Evolutionary conservation across 2,329 filamentous ascomycete genomes (phyloP).

Genomic region (Berkeleyomyces rouxiae): DNA sequence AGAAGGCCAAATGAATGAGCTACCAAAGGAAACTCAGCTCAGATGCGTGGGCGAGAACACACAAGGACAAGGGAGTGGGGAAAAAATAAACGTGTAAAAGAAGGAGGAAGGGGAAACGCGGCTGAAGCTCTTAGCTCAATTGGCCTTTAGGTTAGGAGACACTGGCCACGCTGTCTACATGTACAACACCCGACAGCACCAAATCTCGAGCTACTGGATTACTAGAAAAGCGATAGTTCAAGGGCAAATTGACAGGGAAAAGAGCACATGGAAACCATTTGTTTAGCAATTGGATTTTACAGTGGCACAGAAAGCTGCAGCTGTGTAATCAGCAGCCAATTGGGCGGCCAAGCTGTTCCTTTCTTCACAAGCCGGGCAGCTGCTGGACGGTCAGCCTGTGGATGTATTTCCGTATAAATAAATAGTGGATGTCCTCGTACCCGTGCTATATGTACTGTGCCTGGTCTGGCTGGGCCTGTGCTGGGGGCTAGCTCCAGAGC

Average conservation of each 20-base stretch:
- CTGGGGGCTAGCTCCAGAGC: background rate
- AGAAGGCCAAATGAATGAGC: constrained; percentile 14
- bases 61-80: background rate
- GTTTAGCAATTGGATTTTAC: background rate
- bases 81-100: constrained; percentile 1
- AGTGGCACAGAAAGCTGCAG: background rate
- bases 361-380: background rate
- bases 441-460: background rate
- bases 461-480: background rate
- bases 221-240: background rate
- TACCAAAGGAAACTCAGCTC: constrained; percentile 10
- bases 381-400: background rate
- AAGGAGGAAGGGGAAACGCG: constrained; percentile 3
- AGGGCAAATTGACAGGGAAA: background rate
- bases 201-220: background rate
- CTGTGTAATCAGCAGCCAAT: background rate
- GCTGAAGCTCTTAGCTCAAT: constrained; percentile 10
- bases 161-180: constrained; percentile 12
- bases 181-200: constrained; percentile 7
- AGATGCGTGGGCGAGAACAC: background rate
- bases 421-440: background rate
- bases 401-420: background rate
- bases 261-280: background rate
- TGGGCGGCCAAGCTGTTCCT: too few relatives aligned
- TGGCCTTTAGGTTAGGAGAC: constrained; percentile 11